phyloP scores from a whole-genome alignment of 2,329 filamentous ascomycete species.

The Thelonectria rubi region DNA sequence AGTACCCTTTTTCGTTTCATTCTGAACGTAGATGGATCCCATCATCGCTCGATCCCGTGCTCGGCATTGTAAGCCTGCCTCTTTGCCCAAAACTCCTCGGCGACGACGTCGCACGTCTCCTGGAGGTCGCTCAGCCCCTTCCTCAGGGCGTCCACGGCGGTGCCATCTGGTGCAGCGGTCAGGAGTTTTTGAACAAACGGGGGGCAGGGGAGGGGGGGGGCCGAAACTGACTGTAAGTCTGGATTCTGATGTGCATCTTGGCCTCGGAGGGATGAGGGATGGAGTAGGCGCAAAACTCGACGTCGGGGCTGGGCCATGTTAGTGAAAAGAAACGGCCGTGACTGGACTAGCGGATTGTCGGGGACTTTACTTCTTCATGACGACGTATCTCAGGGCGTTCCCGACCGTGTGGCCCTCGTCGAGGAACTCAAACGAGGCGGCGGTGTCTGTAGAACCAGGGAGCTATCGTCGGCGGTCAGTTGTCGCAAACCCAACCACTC shows the following conservation, averaged over 20 bases:
- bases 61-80: conserved; percentile 49
- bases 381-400: conserved; percentile 91
- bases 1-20: conserved; percentile 11
- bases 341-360: not conserved
- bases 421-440: conserved; percentile 93
- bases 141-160: conserved; percentile 84
- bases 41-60: conserved; percentile 47
- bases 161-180: conserved; percentile 67
- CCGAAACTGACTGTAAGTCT: conserved; percentile 82
- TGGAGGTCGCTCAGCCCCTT: conserved; percentile 91
- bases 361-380: conserved; percentile 91
- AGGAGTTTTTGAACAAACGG: too few species aligned
- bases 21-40: not conserved
- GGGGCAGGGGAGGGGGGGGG: too few species aligned
- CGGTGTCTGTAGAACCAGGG: conserved; percentile 83
- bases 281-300: conserved; percentile 98
- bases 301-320: conserved; percentile 74
- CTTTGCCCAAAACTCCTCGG: conserved; percentile 83
- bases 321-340: conserved; percentile 25
- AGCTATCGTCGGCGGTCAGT: conserved; percentile 62
- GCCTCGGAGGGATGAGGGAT: conserved; percentile 96
- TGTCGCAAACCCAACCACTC: not conserved
- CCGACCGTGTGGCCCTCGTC: conserved; percentile 95
- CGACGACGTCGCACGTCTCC: conserved; percentile 90
- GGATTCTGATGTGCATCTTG: conserved; percentile 97